Percentiles rank a stretch among this genome's conserved stretches.
Evolutionary conservation across 164 flowering plant genomes (phyloP).

Genomic region (Kalanchoe fedtschenkoi): DNA sequence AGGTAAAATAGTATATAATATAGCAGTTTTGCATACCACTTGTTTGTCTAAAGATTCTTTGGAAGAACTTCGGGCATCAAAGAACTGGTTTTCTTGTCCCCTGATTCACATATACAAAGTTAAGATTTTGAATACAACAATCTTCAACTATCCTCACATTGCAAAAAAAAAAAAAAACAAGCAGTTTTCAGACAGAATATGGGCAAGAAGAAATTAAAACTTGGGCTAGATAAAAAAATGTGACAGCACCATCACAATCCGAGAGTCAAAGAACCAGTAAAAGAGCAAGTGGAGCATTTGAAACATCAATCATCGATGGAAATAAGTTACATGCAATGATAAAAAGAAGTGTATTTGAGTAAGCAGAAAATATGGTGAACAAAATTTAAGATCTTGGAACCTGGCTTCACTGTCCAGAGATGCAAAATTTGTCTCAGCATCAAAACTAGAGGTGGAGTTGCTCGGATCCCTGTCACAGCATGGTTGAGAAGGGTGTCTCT

Average conservation of each 20-base stretch:
- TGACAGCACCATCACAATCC: not conserved
- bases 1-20: not conserved
- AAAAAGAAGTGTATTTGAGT: not conserved
- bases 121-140: not conserved
- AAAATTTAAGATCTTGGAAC: conserved; percentile 15
- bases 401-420: conserved; percentile 33
- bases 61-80: not conserved
- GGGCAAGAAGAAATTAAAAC: not conserved
- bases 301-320: not conserved
- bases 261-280: not conserved
- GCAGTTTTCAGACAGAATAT: not conserved
- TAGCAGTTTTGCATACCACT: not conserved
- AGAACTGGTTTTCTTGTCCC: not conserved
- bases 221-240: not conserved
- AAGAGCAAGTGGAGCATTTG: not conserved
- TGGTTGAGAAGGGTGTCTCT: conserved; percentile 25
- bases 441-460: conserved; percentile 30
- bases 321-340: not conserved
- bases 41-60: not conserved
- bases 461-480: conserved; percentile 17
- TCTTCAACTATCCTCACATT: not conserved
- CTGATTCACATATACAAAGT: not conserved
- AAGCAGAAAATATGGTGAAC: not conserved
- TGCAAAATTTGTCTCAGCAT: conserved; percentile 17
- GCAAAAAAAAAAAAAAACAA: not conserved